phyloP scores from a whole-genome alignment of 176 grass and related monocot species.

The Guadua angustifolia region DNA sequence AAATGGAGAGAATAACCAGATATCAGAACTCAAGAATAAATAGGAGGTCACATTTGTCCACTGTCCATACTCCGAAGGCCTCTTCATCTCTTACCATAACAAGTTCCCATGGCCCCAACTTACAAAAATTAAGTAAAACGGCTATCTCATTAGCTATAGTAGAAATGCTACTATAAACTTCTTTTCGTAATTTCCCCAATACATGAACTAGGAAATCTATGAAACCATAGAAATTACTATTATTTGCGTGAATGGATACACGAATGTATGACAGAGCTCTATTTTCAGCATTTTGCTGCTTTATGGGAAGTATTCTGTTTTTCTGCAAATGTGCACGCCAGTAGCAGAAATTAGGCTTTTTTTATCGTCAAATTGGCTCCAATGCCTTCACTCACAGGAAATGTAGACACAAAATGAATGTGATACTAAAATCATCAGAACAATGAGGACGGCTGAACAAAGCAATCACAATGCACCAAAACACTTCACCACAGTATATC shows the following conservation, averaged over 20 bases:
- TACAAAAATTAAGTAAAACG: neutral
- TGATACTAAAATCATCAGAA: neutral
- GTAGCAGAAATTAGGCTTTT: too few relatives aligned
- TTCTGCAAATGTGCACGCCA: constrained; percentile 1
- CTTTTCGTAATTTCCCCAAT: neutral
- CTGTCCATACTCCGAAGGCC: neutral
- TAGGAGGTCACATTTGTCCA: neutral
- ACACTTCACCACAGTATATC: neutral
- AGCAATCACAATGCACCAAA: neutral
- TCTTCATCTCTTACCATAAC: neutral
- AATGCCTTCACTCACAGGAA: constrained; percentile 4
- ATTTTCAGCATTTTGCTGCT: neutral
- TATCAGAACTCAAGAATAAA: constrained; percentile 41
- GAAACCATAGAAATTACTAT: neutral
- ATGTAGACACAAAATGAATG: neutral
- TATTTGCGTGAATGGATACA: neutral
- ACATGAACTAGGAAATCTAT: neutral
- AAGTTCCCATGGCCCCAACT: constrained; percentile 3
- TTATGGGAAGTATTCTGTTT: too few relatives aligned
- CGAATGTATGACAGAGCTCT: neutral
- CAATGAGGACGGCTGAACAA: neutral
- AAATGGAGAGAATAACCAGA: constrained; percentile 34
- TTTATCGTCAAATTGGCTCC: neutral
- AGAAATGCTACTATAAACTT: too few relatives aligned
- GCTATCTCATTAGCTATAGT: neutral